Percentiles rank a stretch among this genome's conserved stretches.
phyloP scores from a whole-genome alignment of 1,284 basidiomycete genomes.

The Peniophora sp. region DNA sequence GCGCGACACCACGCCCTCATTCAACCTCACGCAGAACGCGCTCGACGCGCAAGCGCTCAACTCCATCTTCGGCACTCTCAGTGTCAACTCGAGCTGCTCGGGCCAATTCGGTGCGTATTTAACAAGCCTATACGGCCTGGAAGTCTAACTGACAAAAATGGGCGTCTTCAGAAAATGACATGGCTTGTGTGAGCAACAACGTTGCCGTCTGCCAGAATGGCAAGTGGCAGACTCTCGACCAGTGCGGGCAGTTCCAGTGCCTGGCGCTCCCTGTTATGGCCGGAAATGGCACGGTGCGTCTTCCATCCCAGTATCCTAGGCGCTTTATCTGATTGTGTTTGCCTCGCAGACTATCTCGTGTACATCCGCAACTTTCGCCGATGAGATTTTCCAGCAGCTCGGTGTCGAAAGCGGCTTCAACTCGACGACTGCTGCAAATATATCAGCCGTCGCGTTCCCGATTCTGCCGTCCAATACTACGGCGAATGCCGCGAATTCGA shows the following conservation, averaged over 20 bases:
- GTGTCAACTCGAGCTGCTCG: conserved; percentile 31
- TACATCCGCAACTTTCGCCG: conserved; percentile 34
- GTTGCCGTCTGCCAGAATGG: conserved; percentile 33
- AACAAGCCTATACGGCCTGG: neutral
- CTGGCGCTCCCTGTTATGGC: conserved; percentile 39
- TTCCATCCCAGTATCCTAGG: neutral
- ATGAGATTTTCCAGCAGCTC: conserved; percentile 32
- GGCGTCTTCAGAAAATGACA: conserved; percentile 26
- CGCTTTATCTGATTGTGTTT: neutral
- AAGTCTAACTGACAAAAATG: neutral
- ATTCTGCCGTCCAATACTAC: conserved; percentile 1
- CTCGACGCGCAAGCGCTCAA: conserved; percentile 43
- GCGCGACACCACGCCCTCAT: conserved; percentile 29
- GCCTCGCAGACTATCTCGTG: conserved; percentile 32
- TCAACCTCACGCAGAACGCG: conserved; percentile 27
- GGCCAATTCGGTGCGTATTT: conserved; percentile 21
- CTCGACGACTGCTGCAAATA: conserved; percentile 17
- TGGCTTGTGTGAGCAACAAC: conserved; percentile 33
- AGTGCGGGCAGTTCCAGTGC: conserved; percentile 25
- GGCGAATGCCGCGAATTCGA: conserved; percentile 1
- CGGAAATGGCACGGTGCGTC: conserved; percentile 35
- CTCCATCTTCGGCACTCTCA: conserved; percentile 30
- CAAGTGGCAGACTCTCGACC: conserved; percentile 32
- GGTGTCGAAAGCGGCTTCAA: conserved; percentile 35
- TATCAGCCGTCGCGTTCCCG: conserved; percentile 14